Evolutionary conservation across 1,284 basidiomycete species (phyloP).

Genomic region (Melanopsichium pennsylvanicum): DNA sequence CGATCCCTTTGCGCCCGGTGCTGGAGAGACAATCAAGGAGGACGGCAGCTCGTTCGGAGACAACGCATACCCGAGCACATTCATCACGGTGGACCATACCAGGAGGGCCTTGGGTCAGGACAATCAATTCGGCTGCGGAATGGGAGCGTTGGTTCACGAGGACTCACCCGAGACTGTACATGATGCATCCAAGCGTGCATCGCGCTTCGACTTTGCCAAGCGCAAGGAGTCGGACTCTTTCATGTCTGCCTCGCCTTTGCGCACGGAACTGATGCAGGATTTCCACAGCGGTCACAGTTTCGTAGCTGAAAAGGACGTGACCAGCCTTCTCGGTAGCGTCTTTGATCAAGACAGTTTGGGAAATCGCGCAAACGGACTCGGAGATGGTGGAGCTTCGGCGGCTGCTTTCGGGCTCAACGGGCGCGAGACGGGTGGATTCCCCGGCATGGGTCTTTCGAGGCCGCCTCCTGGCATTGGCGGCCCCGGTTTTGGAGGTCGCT

Average conservation of each 20-base stretch:
- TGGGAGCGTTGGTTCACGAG: conserved; percentile 9
- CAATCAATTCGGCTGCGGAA: conserved; percentile 6
- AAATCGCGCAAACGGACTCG: conserved; percentile 18
- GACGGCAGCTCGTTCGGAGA: conserved; percentile 34
- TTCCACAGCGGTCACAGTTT: conserved; percentile 19
- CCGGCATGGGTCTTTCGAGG: conserved; percentile 35
- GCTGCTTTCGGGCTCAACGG: conserved; percentile 23
- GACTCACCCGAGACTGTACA: conserved; percentile 20
- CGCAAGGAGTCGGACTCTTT: conserved; percentile 51
- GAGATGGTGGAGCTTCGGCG: conserved; percentile 29
- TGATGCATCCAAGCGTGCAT: conserved; percentile 43
- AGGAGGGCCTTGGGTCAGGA: conserved; percentile 48
- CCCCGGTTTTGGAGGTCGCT: conserved; percentile 29
- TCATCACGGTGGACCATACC: conserved; percentile 52
- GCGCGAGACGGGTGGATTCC: conserved; percentile 29
- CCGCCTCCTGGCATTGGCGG: conserved; percentile 41
- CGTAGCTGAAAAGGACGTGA: conserved; percentile 37
- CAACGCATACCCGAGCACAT: conserved; percentile 29
- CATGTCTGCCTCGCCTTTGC: conserved; percentile 33
- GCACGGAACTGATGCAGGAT: conserved; percentile 34
- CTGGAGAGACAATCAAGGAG: conserved; percentile 47
- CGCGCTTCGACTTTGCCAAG: conserved; percentile 60
- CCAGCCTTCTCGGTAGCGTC: conserved; percentile 50
- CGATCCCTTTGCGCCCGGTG: conserved; percentile 59
- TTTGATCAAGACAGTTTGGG: conserved; percentile 42